Percentiles rank a stretch among this genome's conserved stretches.
Conservation (phyloP, 2,329 filamentous ascomycete species). For the Pseudopithomyces maydicus region DNA sequence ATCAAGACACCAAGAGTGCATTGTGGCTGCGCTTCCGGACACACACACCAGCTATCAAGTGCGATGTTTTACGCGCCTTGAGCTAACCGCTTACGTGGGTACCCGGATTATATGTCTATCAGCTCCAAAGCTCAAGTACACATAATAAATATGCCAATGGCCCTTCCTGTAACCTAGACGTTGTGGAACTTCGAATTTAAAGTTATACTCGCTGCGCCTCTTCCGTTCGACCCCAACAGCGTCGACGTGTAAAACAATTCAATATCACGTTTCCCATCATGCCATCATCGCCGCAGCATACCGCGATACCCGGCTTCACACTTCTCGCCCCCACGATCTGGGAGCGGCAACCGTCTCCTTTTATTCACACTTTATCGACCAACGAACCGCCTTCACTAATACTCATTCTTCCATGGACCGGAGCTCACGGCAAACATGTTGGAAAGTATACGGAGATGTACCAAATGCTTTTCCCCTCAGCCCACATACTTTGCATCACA, state of each 20-base stretch:
- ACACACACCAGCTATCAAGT: no score
- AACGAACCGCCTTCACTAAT: constrained; percentile 24
- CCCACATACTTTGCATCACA: constrained; percentile 32
- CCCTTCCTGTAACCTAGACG: no score
- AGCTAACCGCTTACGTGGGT: no score
- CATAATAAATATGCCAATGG: no score
- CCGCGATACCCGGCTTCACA: constrained; percentile 20
- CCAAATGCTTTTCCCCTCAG: constrained; percentile 26
- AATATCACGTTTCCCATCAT: neutral
- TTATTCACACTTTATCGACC: neutral
- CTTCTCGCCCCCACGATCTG: constrained; percentile 22
- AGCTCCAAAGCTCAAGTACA: no score
- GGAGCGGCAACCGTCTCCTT: constrained; percentile 10
- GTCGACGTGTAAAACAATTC: neutral
- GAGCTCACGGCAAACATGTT: constrained; percentile 28
- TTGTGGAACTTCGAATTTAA: no score
- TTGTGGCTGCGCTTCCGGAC: no score
- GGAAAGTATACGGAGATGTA: constrained; percentile 31
- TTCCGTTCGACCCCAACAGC: neutral
- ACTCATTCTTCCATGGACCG: constrained; percentile 35
- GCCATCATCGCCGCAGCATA: neutral
- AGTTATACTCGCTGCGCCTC: neutral
- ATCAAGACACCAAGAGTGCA: no score
- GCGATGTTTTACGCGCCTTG: no score
- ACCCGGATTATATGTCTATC: no score